These are phyloP conservation scores for Piromyces finnis DNA, from an alignment of 192 early-diverging fungal species.

Conservation along the genomic window DNA sequence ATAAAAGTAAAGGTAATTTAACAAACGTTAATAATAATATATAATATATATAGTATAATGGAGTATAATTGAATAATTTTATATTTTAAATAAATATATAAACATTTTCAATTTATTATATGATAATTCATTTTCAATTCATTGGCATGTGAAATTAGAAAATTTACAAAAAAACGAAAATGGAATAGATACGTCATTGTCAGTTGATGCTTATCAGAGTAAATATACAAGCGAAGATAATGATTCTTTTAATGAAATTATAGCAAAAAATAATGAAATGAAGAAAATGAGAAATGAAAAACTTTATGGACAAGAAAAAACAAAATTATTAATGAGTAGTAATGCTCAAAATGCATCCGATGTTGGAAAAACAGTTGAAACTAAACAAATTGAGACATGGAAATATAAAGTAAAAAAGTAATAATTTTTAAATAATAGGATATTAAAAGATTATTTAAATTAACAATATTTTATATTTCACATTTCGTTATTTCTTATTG, in stretches of 20 bases:
- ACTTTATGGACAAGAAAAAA: conserved; percentile 43
- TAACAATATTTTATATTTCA: no score
- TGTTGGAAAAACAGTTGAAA: conserved; percentile 3
- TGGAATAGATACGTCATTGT: conserved; percentile 22
- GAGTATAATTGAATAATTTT: no score
- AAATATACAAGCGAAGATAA: conserved; percentile 68
- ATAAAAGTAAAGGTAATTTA: background rate
- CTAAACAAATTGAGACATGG: conserved; percentile 22
- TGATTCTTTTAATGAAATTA: conserved; percentile 46
- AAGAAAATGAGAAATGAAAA: conserved; percentile 38
- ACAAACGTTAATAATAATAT: no score
- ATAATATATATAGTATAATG: no score
- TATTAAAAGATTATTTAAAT: no score
- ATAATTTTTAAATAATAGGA: background rate
- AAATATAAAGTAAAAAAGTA: conserved; percentile 26
- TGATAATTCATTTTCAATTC: no score
- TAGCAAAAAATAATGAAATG: conserved; percentile 39
- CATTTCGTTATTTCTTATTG: no score
- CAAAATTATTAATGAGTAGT: conserved; percentile 3
- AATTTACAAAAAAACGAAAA: background rate
- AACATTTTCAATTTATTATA: no score
- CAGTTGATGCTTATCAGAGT: conserved; percentile 52
- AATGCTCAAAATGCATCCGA: conserved; percentile 3
- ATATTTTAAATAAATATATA: no score
- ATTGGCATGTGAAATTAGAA: no score